Conservation (phyloP, 108 stramenopile species). For the Fragilariopsis cylindrus region DNA sequence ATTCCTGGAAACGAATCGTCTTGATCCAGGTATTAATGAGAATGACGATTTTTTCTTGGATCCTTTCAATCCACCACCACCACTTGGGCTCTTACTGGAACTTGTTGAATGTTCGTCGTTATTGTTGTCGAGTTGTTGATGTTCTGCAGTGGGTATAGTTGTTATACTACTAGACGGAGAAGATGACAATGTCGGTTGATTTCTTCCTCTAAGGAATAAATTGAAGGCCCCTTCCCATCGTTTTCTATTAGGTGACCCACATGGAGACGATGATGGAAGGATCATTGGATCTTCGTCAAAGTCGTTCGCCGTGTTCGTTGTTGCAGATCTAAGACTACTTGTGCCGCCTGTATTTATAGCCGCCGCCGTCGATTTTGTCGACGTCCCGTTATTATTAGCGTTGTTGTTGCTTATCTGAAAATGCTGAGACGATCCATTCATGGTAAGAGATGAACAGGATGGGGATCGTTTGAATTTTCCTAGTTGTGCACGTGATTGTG, state of each 20-base stretch:
- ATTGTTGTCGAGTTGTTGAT: background rate
- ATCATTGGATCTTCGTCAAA: conserved; percentile 3
- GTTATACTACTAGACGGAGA: conserved; percentile 7
- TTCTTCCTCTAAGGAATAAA: conserved; percentile 6
- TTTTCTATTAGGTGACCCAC: conserved; percentile 4
- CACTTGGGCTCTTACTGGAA: background rate
- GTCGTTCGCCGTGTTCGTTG: background rate
- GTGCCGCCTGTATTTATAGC: no score
- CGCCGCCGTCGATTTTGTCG: no score
- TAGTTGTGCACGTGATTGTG: no score
- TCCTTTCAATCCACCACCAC: conserved; percentile 10
- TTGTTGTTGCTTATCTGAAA: no score
- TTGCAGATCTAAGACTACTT: background rate
- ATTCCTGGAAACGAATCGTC: conserved; percentile 19
- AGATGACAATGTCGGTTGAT: conserved; percentile 11
- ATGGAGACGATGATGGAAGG: conserved; percentile 4
- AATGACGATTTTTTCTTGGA: conserved; percentile 15
- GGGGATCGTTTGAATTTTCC: no score
- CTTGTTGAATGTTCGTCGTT: background rate
- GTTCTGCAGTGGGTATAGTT: background rate
- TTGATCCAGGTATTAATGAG: conserved; percentile 13
- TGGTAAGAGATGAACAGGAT: no score
- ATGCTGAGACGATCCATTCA: no score
- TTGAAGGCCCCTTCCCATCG: conserved; percentile 9
- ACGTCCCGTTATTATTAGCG: no score